Evolutionary conservation across 1,284 basidiomycete genomes (phyloP).

Genomic region (Golubevia pallescens): DNA sequence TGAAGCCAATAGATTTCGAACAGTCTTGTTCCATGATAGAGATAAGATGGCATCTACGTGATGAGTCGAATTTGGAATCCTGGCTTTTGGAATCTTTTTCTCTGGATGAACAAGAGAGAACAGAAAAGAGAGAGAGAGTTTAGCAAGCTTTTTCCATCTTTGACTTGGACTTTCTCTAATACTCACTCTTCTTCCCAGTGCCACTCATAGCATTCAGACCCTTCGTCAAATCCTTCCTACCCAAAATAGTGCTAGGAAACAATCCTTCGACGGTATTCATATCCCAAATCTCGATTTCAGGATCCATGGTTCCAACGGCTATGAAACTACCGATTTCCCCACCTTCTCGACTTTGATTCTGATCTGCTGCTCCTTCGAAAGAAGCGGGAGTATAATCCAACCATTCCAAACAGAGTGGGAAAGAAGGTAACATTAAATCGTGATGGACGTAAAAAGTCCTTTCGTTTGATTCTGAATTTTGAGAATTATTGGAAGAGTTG

Average conservation of each 20-base stretch:
- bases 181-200: slow-evolving; percentile 60
- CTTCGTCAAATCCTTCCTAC: slow-evolving; percentile 71
- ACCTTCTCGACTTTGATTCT: slow-evolving; percentile 54
- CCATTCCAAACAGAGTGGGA: slow-evolving; percentile 99
- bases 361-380: neutral
- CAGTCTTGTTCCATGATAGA: slow-evolving; percentile 88
- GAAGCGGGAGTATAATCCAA: slow-evolving; percentile 83
- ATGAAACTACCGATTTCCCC: slow-evolving; percentile 81
- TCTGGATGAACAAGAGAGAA: slow-evolving; percentile 82
- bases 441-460: slow-evolving; percentile 97
- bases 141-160: too few relatives aligned
- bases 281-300: slow-evolving; percentile 98
- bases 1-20: slow-evolving; percentile 87
- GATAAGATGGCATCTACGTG: slow-evolving; percentile 93
- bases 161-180: neutral
- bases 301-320: slow-evolving; percentile 95
- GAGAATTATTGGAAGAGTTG: slow-evolving; percentile 55
- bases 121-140: slow-evolving; percentile 67
- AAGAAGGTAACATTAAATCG: slow-evolving; percentile 95
- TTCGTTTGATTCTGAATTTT: slow-evolving; percentile 59
- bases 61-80: slow-evolving; percentile 72
- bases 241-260: slow-evolving; percentile 90
- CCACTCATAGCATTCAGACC: slow-evolving; percentile 39
- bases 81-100: slow-evolving; percentile 82
- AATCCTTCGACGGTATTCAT: slow-evolving; percentile 91